Conservation (phyloP, 768 basidiomycete species). For the Suillus sp. region DNA sequence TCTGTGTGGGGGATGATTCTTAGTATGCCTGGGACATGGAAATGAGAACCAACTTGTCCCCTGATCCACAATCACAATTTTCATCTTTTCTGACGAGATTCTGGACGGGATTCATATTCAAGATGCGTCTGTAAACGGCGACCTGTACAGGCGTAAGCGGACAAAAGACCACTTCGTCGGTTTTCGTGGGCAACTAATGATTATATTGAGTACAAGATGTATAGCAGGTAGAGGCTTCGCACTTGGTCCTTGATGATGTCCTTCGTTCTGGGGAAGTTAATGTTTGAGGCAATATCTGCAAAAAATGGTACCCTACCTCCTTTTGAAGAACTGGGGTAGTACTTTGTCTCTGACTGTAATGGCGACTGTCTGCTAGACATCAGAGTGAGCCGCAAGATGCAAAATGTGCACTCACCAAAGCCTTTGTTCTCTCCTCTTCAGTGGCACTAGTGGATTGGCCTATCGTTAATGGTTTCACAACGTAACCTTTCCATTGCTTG, state of each 20-base stretch:
- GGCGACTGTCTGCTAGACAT: conserved; percentile 52
- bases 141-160: conserved; percentile 76
- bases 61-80: conserved; percentile 69
- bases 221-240: neutral
- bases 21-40: conserved; percentile 4
- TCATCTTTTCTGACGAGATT: conserved; percentile 74
- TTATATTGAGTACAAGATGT: neutral
- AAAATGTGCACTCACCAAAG: conserved; percentile 41
- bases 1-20: conserved; percentile 37
- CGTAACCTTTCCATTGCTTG: conserved; percentile 75
- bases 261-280: conserved; percentile 56
- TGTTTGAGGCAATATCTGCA: conserved; percentile 1
- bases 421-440: conserved; percentile 59
- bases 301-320: conserved; percentile 51
- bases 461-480: conserved; percentile 63
- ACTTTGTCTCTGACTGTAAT: conserved; percentile 62
- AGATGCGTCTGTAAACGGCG: conserved; percentile 69
- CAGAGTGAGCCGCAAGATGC: conserved; percentile 8
- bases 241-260: conserved; percentile 74
- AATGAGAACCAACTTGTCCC: conserved; percentile 46
- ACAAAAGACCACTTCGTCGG: conserved; percentile 92
- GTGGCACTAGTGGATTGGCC: conserved; percentile 71
- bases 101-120: conserved; percentile 66
- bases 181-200: conserved; percentile 78
- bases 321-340: conserved; percentile 80